Base-by-base conservation (phyloP, 2,329 filamentous ascomycete species). In the Lasiodiplodia sp. region DNA sequence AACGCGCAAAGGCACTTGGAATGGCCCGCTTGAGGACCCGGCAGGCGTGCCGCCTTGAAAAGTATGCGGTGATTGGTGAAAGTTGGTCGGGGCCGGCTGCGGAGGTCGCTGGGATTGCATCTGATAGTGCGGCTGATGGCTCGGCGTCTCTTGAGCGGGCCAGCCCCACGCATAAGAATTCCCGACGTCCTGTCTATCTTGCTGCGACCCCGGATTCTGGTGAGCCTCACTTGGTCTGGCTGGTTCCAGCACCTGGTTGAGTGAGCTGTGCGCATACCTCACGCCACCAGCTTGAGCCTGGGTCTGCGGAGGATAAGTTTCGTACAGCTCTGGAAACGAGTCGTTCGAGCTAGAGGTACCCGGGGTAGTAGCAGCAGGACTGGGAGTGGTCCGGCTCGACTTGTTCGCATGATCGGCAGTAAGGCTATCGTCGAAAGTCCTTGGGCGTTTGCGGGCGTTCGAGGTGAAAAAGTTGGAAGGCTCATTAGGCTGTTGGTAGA, bases 311-410 rank as follows among this genome's bases (percentile, higher is more conserved):
- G 51, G 47, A 51, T 51, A 38, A 16, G 21, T 31, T n/a, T 66
- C 63, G 25, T 56, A 44, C 23, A 56, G 34, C 51, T 66, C 63
- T 4, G 60, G 60, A 4, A 56, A 66, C 5, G 63, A 66, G 37
- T 66, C 63, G 63, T 44, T 55, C 21, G 63, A 66, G 25, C 52
- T 66, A 21, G 63, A 56, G 11, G 63, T 66, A n/a, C 51, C 63
- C 8, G 63, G 63, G 5, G 63, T 66, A 34, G 62, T 65, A 6
- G 51, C 63, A 37, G 63, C 51, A 16, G 63, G 63, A 25, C 63
- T 66, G 1, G 63, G 63, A 5, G 63, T 66, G 21, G 63, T 55
- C 44, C 63, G 63, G 34, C 49, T 55, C 14, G 63, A 66, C 38
- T 66, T 66, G 63, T 55, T 56, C 23, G 51, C 49, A 44, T 66